phyloP scores from a whole-genome alignment of 2,329 filamentous ascomycete genomes.

The Aspergillus novoparasiticus region DNA sequence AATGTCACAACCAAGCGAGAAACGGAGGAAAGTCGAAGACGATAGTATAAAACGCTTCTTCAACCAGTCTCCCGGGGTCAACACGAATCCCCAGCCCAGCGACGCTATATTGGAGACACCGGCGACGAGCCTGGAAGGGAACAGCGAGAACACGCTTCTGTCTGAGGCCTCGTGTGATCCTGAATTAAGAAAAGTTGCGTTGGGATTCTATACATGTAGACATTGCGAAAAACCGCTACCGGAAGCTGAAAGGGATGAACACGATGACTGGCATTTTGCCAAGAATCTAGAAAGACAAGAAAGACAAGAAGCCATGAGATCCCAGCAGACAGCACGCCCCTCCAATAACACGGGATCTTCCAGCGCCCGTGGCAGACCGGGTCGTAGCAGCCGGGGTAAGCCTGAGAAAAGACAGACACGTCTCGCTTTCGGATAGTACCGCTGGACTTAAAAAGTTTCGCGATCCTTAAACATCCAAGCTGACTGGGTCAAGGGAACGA shows the following conservation, averaged over 20 bases:
- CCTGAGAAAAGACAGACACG: constrained; percentile 41
- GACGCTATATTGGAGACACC: constrained; percentile 1
- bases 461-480: not conserved
- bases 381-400: constrained; percentile 31
- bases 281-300: constrained; percentile 76
- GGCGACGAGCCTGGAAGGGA: not conserved
- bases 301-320: constrained; percentile 39
- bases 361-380: constrained; percentile 26
- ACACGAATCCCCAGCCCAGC: constrained; percentile 11
- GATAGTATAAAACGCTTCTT: constrained; percentile 63
- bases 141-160: not conserved
- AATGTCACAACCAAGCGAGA: constrained; percentile 32
- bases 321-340: constrained; percentile 18
- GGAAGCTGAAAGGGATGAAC: constrained; percentile 66
- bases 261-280: constrained; percentile 93
- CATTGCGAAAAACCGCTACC: constrained; percentile 67
- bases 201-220: constrained; percentile 55
- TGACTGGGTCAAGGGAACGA: not conserved
- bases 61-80: constrained; percentile 37
- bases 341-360: constrained; percentile 18
- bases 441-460: not conserved
- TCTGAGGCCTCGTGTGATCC: not conserved
- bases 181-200: not conserved
- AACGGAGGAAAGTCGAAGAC: constrained; percentile 52
- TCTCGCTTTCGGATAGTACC: constrained; percentile 35